A percentile compares a stretch with the other conserved stretches of the same genome.
Conservation (phyloP, 2,329 filamentous ascomycete genomes). For the Trichophaea hybrida region DNA sequence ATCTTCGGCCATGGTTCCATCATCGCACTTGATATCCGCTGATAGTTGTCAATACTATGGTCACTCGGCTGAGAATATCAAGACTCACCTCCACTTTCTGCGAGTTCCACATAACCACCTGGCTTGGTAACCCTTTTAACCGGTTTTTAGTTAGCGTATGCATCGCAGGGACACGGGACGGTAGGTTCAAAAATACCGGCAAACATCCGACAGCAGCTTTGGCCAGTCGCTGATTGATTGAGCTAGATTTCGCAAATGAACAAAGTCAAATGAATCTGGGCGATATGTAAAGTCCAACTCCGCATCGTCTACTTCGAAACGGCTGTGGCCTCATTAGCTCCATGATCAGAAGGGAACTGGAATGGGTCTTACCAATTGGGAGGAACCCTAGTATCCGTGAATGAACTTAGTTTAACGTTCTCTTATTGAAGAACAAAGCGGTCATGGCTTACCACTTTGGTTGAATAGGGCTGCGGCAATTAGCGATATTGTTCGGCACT, state of each 20-base stretch:
- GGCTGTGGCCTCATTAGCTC: slow-evolving; percentile 39
- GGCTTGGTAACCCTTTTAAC: slow-evolving; percentile 3
- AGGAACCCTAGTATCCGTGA: slow-evolving; percentile 14
- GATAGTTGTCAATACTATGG: not conserved
- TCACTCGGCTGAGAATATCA: not conserved
- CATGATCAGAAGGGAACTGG: slow-evolving; percentile 30
- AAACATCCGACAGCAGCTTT: slow-evolving; percentile 19
- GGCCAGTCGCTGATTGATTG: slow-evolving; percentile 29
- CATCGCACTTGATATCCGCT: slow-evolving; percentile 1
- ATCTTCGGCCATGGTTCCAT: slow-evolving; percentile 2
- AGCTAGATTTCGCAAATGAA: slow-evolving; percentile 27
- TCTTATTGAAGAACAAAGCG: not conserved
- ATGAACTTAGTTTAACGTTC: not conserved
- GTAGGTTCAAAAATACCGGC: not conserved
- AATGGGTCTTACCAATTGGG: slow-evolving; percentile 19
- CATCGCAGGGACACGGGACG: too few relatives aligned
- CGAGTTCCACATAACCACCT: slow-evolving; percentile 20
- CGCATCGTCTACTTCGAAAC: slow-evolving; percentile 27
- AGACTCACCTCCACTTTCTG: slow-evolving; percentile 7
- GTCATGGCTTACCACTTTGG: not conserved
- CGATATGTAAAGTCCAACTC: slow-evolving; percentile 26
- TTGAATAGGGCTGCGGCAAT: not conserved
- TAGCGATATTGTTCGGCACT: not conserved
- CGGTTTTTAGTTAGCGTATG: too few relatives aligned
- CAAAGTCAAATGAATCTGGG: slow-evolving; percentile 28